phyloP scores from a whole-genome alignment of 495 filamentous ascomycete species.

The Neurospora sublineolata region DNA sequence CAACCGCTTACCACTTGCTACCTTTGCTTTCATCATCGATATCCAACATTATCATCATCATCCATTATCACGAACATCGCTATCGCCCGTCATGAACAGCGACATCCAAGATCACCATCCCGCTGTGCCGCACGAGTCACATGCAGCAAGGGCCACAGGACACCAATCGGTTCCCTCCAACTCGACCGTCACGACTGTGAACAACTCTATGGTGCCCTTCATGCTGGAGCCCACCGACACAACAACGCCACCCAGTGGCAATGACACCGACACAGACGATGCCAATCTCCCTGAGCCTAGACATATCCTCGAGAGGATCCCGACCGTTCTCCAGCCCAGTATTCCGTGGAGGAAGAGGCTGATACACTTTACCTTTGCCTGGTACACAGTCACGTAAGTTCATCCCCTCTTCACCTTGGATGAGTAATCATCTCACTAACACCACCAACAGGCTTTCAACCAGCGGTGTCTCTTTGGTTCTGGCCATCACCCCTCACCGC shows the following conservation, averaged over 20 bases:
- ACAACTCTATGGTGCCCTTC: background rate
- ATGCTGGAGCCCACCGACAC: background rate
- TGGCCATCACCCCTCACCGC: constrained; percentile 45
- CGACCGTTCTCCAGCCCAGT: constrained; percentile 19
- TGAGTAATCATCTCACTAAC: background rate
- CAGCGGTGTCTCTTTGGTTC: constrained; percentile 50
- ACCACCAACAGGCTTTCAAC: constrained; percentile 41
- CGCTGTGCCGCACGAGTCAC: background rate
- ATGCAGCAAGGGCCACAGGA: background rate
- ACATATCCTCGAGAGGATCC: constrained; percentile 12
- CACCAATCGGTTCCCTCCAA: background rate
- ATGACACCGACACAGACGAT: background rate
- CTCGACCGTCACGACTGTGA: background rate
- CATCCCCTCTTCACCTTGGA: background rate
- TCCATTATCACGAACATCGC: background rate
- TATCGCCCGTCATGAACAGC: background rate
- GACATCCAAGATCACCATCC: background rate
- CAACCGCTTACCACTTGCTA: background rate
- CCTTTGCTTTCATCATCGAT: background rate
- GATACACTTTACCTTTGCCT: constrained; percentile 63
- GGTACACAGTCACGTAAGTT: constrained; percentile 48
- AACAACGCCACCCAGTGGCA: background rate
- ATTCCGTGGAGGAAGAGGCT: constrained; percentile 32
- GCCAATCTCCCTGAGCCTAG: background rate
- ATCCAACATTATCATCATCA: background rate